Conservation (phyloP, 2,329 filamentous ascomycete species). For the Didymella pinodella region DNA sequence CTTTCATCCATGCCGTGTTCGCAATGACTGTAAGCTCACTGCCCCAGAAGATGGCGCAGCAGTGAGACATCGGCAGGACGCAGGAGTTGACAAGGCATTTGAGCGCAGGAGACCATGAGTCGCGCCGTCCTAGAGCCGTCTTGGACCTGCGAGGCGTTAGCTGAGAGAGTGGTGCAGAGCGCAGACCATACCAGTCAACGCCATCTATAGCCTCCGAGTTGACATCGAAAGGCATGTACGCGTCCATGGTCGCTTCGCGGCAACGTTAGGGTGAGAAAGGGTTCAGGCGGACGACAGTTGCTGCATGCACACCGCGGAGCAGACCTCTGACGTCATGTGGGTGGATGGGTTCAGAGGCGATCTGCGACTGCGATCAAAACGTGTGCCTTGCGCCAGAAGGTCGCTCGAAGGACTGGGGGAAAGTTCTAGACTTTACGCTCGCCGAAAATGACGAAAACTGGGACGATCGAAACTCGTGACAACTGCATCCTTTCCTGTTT, state of each 20-base stretch:
- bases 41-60: slow-evolving; percentile 55
- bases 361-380: slow-evolving; percentile 5
- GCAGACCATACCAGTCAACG: slow-evolving; percentile 15
- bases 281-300: slow-evolving; percentile 2
- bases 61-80: slow-evolving; percentile 52
- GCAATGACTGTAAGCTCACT: slow-evolving; percentile 49
- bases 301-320: slow-evolving; percentile 1
- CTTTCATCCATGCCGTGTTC: slow-evolving; percentile 54
- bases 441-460: slow-evolving; percentile 12
- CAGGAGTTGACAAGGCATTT: slow-evolving; percentile 46
- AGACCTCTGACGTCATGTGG: slow-evolving; percentile 18
- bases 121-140: slow-evolving; percentile 43
- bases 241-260: slow-evolving; percentile 17
- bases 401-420: background rate
- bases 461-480: slow-evolving; percentile 18
- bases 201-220: slow-evolving; percentile 17
- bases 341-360: slow-evolving; percentile 7
- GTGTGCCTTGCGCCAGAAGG: slow-evolving; percentile 14
- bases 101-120: slow-evolving; percentile 48
- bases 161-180: background rate
- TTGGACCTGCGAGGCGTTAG: slow-evolving; percentile 33
- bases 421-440: slow-evolving; percentile 14
- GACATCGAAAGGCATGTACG: slow-evolving; percentile 15
- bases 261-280: slow-evolving; percentile 3
- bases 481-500: slow-evolving; percentile 3